Evolutionary conservation across 768 basidiomycete species (phyloP), one percentile per base, ranked within the genome.

Genomic region (Leccinum subgranulosum): DNA sequence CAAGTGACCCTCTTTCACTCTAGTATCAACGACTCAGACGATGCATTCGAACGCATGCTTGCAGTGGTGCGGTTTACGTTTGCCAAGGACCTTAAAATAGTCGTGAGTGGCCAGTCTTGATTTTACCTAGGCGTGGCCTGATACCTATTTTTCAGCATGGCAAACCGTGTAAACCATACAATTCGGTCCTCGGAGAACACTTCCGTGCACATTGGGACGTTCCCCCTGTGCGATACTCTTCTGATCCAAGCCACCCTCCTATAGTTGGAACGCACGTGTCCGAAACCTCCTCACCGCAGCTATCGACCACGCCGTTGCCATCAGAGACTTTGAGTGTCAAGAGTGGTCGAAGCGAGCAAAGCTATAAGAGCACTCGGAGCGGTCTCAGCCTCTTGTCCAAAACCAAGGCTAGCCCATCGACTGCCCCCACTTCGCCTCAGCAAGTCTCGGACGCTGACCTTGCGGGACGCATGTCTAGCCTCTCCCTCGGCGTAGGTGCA

Each of bases 41-140:
- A 96, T 70, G 87, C 93, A n/a, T 87, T 99, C 62, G 90, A 94
- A 63, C 85, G 96, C 43, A 95, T 98, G 88, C 76, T 98, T n/a
- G 88, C 94, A 41, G 89, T 92, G 5, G 70, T 98, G 43, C 82
- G 94, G 41, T 98, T 93, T 68, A 76, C 86, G 6, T 92, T 96
- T 71, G 89, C 92, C 50, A 97, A 97, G 70, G 94, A 98, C 66
- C 86, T 97, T 71, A 96, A 94, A 76, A 94, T 92, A 68, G 77
- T 96, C 50, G 92, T 91, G 63, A 66, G 88, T 81, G 19, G 12
- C 27, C 12, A 11, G 9, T 27, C 47, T 48, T 12, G 41, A 59
- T 55, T 39, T 19, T 19, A 21, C 34, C 21, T 27, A 1, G n/a
- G 15, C 51, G 21, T 47, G n/a, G 29, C 31, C 39, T 56, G 49